phyloP scores from a whole-genome alignment of 768 basidiomycete genomes.

The Boletus barrowsii region DNA sequence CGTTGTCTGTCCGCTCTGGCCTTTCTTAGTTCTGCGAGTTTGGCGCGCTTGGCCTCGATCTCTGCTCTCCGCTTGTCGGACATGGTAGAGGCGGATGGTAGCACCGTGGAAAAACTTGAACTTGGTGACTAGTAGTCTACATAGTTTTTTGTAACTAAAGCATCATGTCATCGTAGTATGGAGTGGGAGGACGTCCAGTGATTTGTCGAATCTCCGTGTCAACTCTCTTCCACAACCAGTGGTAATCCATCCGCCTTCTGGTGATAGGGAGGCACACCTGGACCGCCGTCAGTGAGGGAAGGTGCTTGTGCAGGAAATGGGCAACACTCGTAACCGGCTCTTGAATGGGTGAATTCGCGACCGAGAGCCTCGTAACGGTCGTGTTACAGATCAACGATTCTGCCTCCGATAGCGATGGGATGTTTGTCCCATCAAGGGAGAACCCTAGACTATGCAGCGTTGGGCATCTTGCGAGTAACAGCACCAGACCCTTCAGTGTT shows the following conservation, averaged over 20 bases:
- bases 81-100: conserved; percentile 28
- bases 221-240: not conserved
- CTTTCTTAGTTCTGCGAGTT: conserved; percentile 80
- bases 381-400: conserved; percentile 1
- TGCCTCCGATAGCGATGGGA: not conserved
- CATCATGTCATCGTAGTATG: too few species aligned
- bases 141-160: too few species aligned
- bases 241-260: not conserved
- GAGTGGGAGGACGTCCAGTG: not conserved
- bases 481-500: conserved; percentile 5
- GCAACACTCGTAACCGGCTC: not conserved
- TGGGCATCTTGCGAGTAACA: not conserved
- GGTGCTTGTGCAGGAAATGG: not conserved
- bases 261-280: not conserved
- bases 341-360: conserved; percentile 4
- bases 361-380: not conserved
- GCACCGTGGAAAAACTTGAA: conserved; percentile 18
- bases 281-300: not conserved
- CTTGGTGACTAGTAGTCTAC: not conserved
- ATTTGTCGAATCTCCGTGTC: not conserved
- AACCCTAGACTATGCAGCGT: not conserved
- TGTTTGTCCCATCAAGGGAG: conserved; percentile 1
- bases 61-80: conserved; percentile 77
- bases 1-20: conserved; percentile 70
- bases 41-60: conserved; percentile 86